A percentile compares a stretch with the other conserved stretches of the same genome.
These are phyloP conservation scores for Blakeslea trispora DNA, from an alignment of 371 early-diverging fungal species.

Conservation along the genomic window DNA sequence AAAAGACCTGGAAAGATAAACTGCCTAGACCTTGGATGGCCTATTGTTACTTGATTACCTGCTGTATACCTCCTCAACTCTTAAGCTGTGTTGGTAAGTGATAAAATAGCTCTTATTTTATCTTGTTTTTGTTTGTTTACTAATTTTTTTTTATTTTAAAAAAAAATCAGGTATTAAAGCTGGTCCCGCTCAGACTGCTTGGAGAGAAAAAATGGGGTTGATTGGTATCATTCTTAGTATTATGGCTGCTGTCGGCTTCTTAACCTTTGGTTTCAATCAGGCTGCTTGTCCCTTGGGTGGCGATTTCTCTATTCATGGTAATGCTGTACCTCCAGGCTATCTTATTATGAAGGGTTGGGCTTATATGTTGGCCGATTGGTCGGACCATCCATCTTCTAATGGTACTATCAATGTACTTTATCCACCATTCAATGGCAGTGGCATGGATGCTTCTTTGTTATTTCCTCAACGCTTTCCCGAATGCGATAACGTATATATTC, in stretches of 20 bases:
- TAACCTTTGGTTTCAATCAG: constrained; percentile 63
- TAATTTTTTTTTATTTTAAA: too few relatives aligned
- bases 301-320: constrained; percentile 30
- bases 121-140: too few relatives aligned
- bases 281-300: constrained; percentile 46
- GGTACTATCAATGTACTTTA: constrained; percentile 55
- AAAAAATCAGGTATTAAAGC: constrained; percentile 41
- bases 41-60: constrained; percentile 53
- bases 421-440: constrained; percentile 62
- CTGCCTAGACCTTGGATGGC: constrained; percentile 42
- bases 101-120: too few relatives aligned
- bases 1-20: constrained; percentile 2
- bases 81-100: constrained; percentile 13
- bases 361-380: constrained; percentile 52
- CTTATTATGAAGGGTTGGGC: constrained; percentile 56
- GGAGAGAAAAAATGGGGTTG: constrained; percentile 86
- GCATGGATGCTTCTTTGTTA: constrained; percentile 57
- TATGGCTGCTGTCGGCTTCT: constrained; percentile 55
- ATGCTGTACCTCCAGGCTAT: constrained; percentile 39
- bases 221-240: constrained; percentile 63
- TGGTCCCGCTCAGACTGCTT: constrained; percentile 67
- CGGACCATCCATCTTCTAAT: constrained; percentile 47
- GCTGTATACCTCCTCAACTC: constrained; percentile 45
- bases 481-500: constrained; percentile 60
- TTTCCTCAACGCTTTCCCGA: constrained; percentile 60